Percentiles rank a stretch among this genome's conserved stretches.
These are phyloP conservation scores for Daldinia loculata DNA, from an alignment of 495 filamentous ascomycete species.

Conservation along the genomic window DNA sequence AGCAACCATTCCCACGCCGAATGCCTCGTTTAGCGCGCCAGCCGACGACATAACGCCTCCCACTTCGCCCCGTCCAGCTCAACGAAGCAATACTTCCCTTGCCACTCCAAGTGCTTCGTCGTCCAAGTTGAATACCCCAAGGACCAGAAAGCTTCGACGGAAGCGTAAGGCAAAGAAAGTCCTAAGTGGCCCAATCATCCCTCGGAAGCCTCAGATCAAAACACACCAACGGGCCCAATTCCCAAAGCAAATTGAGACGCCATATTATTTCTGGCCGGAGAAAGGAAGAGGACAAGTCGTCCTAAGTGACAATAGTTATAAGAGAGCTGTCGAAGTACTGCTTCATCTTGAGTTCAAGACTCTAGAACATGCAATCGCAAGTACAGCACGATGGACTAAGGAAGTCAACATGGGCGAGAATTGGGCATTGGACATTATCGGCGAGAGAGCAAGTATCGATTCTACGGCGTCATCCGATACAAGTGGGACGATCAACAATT, in stretches of 20 bases:
- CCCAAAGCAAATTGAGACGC: slow-evolving; percentile 56
- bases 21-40: slow-evolving; percentile 41
- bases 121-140: slow-evolving; percentile 18
- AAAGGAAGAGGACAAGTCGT: slow-evolving; percentile 74
- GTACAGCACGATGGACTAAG: slow-evolving; percentile 77
- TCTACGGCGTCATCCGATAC: slow-evolving; percentile 13
- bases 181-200: slow-evolving; percentile 61
- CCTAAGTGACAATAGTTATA: slow-evolving; percentile 76
- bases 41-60: slow-evolving; percentile 27
- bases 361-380: slow-evolving; percentile 69
- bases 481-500: slow-evolving; percentile 42
- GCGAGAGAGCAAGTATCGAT: slow-evolving; percentile 41
- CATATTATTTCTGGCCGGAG: slow-evolving; percentile 74
- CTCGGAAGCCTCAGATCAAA: slow-evolving; percentile 66
- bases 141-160: slow-evolving; percentile 36
- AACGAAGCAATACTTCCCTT: not conserved
- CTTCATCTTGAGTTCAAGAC: slow-evolving; percentile 87
- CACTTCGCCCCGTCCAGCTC: slow-evolving; percentile 23
- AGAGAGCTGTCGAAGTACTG: slow-evolving; percentile 76
- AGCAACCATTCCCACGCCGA: slow-evolving; percentile 26
- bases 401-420: slow-evolving; percentile 51
- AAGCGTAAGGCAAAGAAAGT: slow-evolving; percentile 50
- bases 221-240: slow-evolving; percentile 53
- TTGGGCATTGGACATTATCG: slow-evolving; percentile 59
- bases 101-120: slow-evolving; percentile 15